Conservation (phyloP, 805 yeast genomes). For the Priceomyces melissophilus region DNA sequence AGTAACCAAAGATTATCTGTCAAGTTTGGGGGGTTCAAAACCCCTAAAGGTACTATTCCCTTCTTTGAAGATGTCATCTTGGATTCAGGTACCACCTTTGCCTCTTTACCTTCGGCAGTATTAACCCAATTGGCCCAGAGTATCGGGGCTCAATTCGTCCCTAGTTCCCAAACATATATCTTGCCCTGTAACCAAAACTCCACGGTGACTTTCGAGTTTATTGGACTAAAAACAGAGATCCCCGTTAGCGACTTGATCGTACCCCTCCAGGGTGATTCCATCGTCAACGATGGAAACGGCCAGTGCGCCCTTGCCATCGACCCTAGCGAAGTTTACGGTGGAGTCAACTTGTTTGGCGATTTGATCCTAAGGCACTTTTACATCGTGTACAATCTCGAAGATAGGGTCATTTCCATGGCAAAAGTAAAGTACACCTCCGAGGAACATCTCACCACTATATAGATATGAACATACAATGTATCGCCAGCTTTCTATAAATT, state of each 20-base stretch:
- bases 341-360: constrained; percentile 24
- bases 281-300: constrained; percentile 10
- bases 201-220: constrained; percentile 21
- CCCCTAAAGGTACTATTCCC: not conserved
- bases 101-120: constrained; percentile 37
- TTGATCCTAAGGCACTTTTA: constrained; percentile 24
- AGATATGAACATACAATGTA: too few relatives aligned
- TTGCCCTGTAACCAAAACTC: constrained; percentile 16
- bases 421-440: constrained; percentile 13
- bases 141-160: constrained; percentile 24
- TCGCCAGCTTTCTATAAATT: too few relatives aligned
- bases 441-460: constrained; percentile 10
- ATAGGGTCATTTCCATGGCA: constrained; percentile 21
- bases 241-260: constrained; percentile 37
- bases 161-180: constrained; percentile 4
- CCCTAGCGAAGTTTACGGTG: constrained; percentile 5
- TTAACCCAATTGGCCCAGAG: constrained; percentile 28
- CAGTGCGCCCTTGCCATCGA: constrained; percentile 18
- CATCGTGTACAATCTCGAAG: constrained; percentile 23
- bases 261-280: constrained; percentile 14
- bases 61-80: constrained; percentile 3
- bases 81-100: constrained; percentile 38
- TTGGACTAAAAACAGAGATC: constrained; percentile 34
- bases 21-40: not conserved
- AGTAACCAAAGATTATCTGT: not conserved